Conservation (phyloP, 2,329 filamentous ascomycete species). For the Botrytis aclada region DNA sequence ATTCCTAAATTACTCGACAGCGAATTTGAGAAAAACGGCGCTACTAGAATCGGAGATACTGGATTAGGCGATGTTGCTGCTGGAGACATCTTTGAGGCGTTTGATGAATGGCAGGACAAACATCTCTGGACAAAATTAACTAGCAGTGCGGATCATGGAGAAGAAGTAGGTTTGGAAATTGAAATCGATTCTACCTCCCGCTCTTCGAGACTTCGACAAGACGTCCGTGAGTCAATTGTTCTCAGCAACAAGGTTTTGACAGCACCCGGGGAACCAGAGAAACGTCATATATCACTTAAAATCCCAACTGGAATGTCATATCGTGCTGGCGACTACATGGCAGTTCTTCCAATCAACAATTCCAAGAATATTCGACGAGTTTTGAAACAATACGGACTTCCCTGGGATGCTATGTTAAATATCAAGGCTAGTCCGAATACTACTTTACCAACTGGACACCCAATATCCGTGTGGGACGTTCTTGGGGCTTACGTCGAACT, state of each 20-base stretch:
- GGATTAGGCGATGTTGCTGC: conserved; percentile 14
- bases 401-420: conserved; percentile 50
- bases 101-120: conserved; percentile 66
- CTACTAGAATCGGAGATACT: not conserved
- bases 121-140: conserved; percentile 45
- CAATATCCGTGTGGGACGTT: conserved; percentile 52
- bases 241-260: conserved; percentile 52
- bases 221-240: conserved; percentile 60
- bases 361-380: conserved; percentile 22
- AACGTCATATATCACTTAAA: conserved; percentile 56
- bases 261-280: conserved; percentile 40
- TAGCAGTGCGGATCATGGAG: conserved; percentile 6
- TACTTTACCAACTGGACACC: conserved; percentile 44
- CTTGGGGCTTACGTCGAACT: conserved; percentile 59
- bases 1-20: conserved; percentile 62
- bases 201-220: conserved; percentile 50
- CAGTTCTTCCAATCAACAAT: conserved; percentile 25
- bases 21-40: conserved; percentile 22
- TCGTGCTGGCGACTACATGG: conserved; percentile 27
- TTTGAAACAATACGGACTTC: conserved; percentile 31
- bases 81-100: conserved; percentile 64
- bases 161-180: conserved; percentile 10
- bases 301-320: conserved; percentile 25
- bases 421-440: conserved; percentile 43
- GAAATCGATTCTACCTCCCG: conserved; percentile 25